Percentiles rank a stretch among this genome's conserved stretches.
phyloP scores from a whole-genome alignment of 2,329 filamentous ascomycete species.

The Tolypocladium guangdongense region DNA sequence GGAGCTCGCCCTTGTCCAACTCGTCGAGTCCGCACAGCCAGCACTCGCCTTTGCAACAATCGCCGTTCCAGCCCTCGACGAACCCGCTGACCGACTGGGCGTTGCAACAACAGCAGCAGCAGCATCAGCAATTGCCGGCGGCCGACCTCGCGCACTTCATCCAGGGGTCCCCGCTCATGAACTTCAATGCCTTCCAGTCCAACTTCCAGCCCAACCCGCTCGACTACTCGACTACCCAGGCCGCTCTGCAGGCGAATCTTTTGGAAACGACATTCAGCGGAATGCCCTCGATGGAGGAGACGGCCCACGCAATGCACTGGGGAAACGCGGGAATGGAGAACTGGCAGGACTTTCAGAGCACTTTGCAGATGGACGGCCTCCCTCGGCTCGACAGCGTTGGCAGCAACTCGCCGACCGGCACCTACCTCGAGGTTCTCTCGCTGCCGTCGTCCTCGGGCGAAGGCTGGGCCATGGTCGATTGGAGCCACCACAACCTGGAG shows the following conservation, averaged over 20 bases:
- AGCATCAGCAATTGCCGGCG: conserved; percentile 25
- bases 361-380: conserved; percentile 40
- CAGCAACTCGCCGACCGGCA: conserved; percentile 33
- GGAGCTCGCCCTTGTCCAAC: conserved; percentile 37
- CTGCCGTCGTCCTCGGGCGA: conserved; percentile 73
- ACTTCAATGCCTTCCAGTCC: conserved; percentile 40
- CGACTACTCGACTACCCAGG: conserved; percentile 53
- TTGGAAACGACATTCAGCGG: conserved; percentile 53
- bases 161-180: conserved; percentile 46
- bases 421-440: conserved; percentile 76
- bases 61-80: conserved; percentile 39
- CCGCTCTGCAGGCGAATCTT: conserved; percentile 49
- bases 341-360: conserved; percentile 68
- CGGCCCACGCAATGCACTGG: conserved; percentile 47
- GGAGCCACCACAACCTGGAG: conserved; percentile 55
- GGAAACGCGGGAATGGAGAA: conserved; percentile 53
- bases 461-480: conserved; percentile 75
- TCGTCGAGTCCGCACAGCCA: conserved; percentile 42
- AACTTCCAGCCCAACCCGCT: conserved; percentile 44
- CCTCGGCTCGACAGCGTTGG: conserved; percentile 29
- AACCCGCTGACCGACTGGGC: conserved; percentile 52
- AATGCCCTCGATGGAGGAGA: conserved; percentile 46
- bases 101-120: conserved; percentile 43
- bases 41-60: conserved; percentile 38
- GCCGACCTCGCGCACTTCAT: conserved; percentile 42